Percentiles rank a stretch among this genome's conserved stretches.
Conservation (phyloP, 345 rosid species). For the Angophora floribunda region DNA sequence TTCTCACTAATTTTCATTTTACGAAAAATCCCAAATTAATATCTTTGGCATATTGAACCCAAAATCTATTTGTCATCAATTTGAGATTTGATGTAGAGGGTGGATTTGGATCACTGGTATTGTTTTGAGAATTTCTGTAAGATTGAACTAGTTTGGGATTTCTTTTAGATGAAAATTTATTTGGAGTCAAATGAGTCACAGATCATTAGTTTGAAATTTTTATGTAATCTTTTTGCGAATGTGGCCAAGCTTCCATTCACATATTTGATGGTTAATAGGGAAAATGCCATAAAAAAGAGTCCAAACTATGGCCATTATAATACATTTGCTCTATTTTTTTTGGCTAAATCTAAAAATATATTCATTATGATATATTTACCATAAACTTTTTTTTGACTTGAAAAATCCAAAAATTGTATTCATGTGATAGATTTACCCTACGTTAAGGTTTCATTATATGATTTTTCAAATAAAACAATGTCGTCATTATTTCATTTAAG, state of each 20-base stretch:
- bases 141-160: background rate
- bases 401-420: no score
- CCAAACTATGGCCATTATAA: accelerated
- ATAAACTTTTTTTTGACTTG: no score
- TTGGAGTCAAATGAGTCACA: no score
- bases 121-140: background rate
- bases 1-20: background rate
- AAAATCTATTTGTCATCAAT: background rate
- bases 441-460: no score
- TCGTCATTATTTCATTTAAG: no score
- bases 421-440: no score
- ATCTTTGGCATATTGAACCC: background rate
- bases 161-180: no score
- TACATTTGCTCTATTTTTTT: no score
- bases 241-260: background rate
- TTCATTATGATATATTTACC: no score
- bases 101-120: background rate
- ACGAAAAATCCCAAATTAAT: accelerated
- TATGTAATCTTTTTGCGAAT: background rate
- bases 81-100: accelerated
- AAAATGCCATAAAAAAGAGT: no score
- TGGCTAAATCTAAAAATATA: accelerated
- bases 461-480: no score
- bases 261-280: accelerated
- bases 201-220: background rate